Base-by-base conservation (phyloP, 192 early-diverging fungal species). In the Coemansia sp. region DNA sequence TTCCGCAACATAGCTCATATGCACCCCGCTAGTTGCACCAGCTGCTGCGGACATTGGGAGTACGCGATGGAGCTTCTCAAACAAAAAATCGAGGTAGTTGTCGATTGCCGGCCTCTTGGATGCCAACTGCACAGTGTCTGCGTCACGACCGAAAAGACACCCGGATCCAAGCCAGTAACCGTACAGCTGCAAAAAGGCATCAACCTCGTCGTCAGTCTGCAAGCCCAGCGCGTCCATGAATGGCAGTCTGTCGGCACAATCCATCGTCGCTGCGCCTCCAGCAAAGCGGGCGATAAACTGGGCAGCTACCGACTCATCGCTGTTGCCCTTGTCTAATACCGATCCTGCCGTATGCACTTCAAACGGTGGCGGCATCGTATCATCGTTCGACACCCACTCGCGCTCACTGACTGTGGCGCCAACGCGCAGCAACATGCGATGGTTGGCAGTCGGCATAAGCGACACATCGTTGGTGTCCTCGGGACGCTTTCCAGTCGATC, bases 121-220 rank as follows among this genome's bases (percentile, higher is more conserved):
- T 4, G 11, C 38, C 37, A 24, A 18, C 34, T 27, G 11, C 4
- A 34, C 30, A 16, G 15, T 20, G 10, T n/a, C 2, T 34, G 16
- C 5, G 20, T n/a, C 56, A 16, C 41, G 9, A 3, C 4, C 12
- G 12, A n/a, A 2, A 4, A 70, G 30, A 10, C 18, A 7, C 29
- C 68, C 68, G 16, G 18, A 41, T 22, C 34, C 49, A 4, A 78
- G 35, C 76, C 76, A 78, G 53, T 66, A 73, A 1, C 76, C 76
- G 40, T 74, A 78, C 22, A 78, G 61, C 68, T 73, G 67, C 47
- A 78, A 55, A 52, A 78, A 78, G 12, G 76, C 70, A 13, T 43
- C 53, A 2, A 41, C 29, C 32, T 67, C 30, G 45, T 64, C 53
- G 12, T 49, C 53, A n/a, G 67, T 70, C 10, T 39, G 12, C 29